A percentile compares a stretch with the other conserved stretches of the same genome.
These are phyloP conservation scores for Ascomycota sp. DNA, from an alignment of 2,329 filamentous ascomycete species.

Conservation along the genomic window DNA sequence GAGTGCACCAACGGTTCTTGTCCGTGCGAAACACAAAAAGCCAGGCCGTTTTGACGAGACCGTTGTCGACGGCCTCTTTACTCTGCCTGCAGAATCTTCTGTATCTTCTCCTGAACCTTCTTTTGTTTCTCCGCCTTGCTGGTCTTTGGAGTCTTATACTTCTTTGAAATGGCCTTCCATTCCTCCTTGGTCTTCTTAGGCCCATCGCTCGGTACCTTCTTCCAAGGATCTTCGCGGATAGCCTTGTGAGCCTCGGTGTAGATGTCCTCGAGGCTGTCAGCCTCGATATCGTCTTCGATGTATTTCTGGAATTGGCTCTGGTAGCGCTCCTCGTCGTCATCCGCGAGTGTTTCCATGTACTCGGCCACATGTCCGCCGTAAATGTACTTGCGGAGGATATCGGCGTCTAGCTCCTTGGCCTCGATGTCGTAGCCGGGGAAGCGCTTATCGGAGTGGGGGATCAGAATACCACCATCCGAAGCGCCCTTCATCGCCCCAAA, in stretches of 20 bases:
- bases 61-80: slow-evolving; percentile 6
- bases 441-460: slow-evolving; percentile 98
- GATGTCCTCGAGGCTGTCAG: slow-evolving; percentile 89
- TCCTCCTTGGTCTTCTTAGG: slow-evolving; percentile 94
- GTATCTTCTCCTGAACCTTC: slow-evolving; percentile 80
- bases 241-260: slow-evolving; percentile 88
- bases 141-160: slow-evolving; percentile 63
- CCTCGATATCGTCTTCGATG: slow-evolving; percentile 91
- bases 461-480: slow-evolving; percentile 88
- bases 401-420: slow-evolving; percentile 90
- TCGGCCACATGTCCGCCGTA: slow-evolving; percentile 94
- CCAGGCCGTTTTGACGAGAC: no score
- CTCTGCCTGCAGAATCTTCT: slow-evolving; percentile 43
- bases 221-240: slow-evolving; percentile 95
- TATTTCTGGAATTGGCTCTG: slow-evolving; percentile 96
- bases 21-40: no score
- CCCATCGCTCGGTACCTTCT: slow-evolving; percentile 58
- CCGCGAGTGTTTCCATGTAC: slow-evolving; percentile 99
- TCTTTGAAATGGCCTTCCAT: slow-evolving; percentile 89
- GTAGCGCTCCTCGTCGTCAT: slow-evolving; percentile 99
- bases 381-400: slow-evolving; percentile 98
- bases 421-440: slow-evolving; percentile 98
- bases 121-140: slow-evolving; percentile 66
- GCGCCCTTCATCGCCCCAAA: slow-evolving; percentile 99
- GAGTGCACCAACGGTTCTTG: not conserved